These are phyloP conservation scores for Arthrocladium fulminans DNA, from an alignment of 2,329 filamentous ascomycete genomes.

Conservation along the genomic window DNA sequence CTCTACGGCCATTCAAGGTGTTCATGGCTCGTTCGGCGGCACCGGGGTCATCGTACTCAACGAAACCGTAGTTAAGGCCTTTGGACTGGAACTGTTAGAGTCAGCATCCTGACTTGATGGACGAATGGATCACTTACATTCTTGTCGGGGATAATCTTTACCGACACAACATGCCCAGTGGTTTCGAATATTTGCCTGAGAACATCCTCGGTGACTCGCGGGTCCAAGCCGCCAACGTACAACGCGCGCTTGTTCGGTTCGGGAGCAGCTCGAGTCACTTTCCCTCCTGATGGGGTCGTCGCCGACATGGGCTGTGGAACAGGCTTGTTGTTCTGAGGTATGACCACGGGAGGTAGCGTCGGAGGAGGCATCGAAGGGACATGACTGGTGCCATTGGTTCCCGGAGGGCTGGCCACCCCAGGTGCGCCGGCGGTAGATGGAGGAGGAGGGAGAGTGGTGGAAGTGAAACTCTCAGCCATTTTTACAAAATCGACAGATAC, in stretches of 20 bases:
- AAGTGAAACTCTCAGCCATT: constrained; percentile 71
- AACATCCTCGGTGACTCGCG: constrained; percentile 90
- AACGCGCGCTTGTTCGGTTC: constrained; percentile 98
- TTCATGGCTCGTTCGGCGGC: constrained; percentile 95
- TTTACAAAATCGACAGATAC: constrained; percentile 1
- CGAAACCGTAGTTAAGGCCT: constrained; percentile 97
- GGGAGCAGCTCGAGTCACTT: constrained; percentile 80
- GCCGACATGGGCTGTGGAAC: constrained; percentile 82
- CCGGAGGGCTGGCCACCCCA: constrained; percentile 63
- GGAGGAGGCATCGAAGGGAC: constrained; percentile 68
- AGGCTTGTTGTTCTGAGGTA: constrained; percentile 91
- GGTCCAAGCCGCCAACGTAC: constrained; percentile 91
- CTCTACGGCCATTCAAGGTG: constrained; percentile 87
- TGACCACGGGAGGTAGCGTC: constrained; percentile 71
- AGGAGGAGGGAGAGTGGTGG: constrained; percentile 55
- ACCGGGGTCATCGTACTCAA: constrained; percentile 96
- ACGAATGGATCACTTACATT: constrained; percentile 59
- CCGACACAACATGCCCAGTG: constrained; percentile 92
- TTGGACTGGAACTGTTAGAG: constrained; percentile 57
- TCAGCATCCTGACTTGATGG: background rate
- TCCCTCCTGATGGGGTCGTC: constrained; percentile 72
- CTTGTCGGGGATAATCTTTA: constrained; percentile 99
- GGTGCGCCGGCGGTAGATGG: constrained; percentile 63
- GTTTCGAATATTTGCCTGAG: constrained; percentile 98
- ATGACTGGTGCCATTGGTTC: constrained; percentile 51